phyloP scores from a whole-genome alignment of 305 asterid species.

The Solanum hybrid region DNA sequence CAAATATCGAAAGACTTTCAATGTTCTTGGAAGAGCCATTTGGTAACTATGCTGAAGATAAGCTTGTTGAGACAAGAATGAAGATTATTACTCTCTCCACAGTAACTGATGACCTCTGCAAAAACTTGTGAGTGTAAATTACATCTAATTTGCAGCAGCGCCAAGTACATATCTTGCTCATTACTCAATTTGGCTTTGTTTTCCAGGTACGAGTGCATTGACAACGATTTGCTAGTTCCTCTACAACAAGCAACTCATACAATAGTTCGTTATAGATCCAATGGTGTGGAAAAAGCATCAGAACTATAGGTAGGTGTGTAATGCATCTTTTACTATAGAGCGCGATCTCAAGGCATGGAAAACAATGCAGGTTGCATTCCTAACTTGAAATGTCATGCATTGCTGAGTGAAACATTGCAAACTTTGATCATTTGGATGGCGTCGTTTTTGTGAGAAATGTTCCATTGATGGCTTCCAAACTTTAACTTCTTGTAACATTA shows the following conservation, averaged over 20 bases:
- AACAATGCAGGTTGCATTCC: neutral
- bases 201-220: slow-evolving; percentile 48
- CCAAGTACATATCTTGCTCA: neutral
- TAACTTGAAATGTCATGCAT: neutral
- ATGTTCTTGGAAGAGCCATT: slow-evolving; percentile 32
- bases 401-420: neutral
- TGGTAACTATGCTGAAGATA: slow-evolving; percentile 8
- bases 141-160: neutral
- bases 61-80: slow-evolving; percentile 17
- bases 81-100: slow-evolving; percentile 18
- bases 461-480: neutral
- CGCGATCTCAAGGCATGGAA: neutral
- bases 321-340: neutral
- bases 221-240: slow-evolving; percentile 35
- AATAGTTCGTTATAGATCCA: slow-evolving; percentile 38
- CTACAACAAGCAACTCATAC: slow-evolving; percentile 19
- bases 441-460: neutral
- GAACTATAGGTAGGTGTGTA: slow-evolving; percentile 11
- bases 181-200: neutral
- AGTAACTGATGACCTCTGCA: slow-evolving; percentile 29
- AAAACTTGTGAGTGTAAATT: slow-evolving; percentile 7
- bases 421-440: neutral
- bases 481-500: no score
- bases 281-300: slow-evolving; percentile 37
- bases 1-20: slow-evolving; percentile 37